These are phyloP conservation scores for Oleoguttula mirabilis DNA, from an alignment of 495 filamentous ascomycete species.

Conservation along the genomic window DNA sequence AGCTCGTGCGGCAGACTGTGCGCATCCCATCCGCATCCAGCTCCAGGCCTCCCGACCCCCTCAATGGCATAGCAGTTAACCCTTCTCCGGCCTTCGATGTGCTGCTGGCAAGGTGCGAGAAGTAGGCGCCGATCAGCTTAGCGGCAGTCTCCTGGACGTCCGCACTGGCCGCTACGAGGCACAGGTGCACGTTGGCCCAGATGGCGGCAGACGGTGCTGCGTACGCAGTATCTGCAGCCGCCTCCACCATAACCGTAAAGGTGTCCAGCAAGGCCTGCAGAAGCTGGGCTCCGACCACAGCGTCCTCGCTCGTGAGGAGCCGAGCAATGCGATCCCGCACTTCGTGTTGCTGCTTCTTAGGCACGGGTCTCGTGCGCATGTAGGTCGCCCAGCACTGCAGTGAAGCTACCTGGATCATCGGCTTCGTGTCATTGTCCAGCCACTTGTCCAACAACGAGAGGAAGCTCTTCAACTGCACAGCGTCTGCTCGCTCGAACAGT, in stretches of 20 bases:
- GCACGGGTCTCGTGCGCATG: slow-evolving; percentile 54
- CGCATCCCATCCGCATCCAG: slow-evolving; percentile 54
- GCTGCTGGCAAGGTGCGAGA: slow-evolving; percentile 62
- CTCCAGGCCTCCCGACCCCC: slow-evolving; percentile 56
- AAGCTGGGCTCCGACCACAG: slow-evolving; percentile 34
- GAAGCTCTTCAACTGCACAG: slow-evolving; percentile 56
- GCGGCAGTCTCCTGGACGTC: slow-evolving; percentile 68
- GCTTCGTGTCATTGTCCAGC: slow-evolving; percentile 59
- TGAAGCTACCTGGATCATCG: slow-evolving; percentile 55
- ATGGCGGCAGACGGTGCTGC: slow-evolving; percentile 41
- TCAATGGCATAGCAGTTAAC: slow-evolving; percentile 47
- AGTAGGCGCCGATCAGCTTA: slow-evolving; percentile 60
- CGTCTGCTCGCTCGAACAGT: slow-evolving; percentile 66
- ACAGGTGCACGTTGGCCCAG: slow-evolving; percentile 54
- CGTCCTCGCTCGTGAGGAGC: slow-evolving; percentile 4
- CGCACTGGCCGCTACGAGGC: slow-evolving; percentile 59
- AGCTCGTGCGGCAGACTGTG: slow-evolving; percentile 48
- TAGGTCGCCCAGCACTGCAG: slow-evolving; percentile 73
- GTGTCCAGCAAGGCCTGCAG: slow-evolving; percentile 62
- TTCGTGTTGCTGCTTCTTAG: slow-evolving; percentile 47
- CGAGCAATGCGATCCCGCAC: slow-evolving; percentile 20
- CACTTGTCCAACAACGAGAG: slow-evolving; percentile 59
- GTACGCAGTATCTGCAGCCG: slow-evolving; percentile 50
- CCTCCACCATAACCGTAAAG: slow-evolving; percentile 38
- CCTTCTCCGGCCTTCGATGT: slow-evolving; percentile 36